Percentiles rank a stretch among this genome's conserved stretches.
phyloP scores from a whole-genome alignment of 2,329 filamentous ascomycete genomes.

The Trichoderma brevicompactum region DNA sequence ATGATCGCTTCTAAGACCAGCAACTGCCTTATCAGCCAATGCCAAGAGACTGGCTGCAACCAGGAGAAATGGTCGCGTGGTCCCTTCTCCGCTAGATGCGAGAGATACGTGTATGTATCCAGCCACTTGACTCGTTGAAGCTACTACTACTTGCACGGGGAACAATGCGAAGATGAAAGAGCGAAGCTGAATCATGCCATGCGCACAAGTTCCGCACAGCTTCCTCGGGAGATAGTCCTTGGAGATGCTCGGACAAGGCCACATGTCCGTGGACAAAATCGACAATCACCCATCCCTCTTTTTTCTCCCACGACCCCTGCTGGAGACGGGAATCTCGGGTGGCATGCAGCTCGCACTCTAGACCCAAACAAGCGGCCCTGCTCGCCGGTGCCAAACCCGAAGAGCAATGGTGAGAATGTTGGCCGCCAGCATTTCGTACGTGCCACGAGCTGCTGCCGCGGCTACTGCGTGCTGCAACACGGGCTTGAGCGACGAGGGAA shows the following conservation, averaged over 20 bases:
- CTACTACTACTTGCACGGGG: too few relatives aligned
- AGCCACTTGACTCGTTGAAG: conserved; percentile 11
- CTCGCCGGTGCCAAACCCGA: conserved; percentile 4
- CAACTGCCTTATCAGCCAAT: conserved; percentile 1
- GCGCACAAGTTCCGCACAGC: neutral
- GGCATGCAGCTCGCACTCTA: conserved; percentile 19
- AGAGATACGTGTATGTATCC: conserved; percentile 26
- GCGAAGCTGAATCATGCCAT: neutral
- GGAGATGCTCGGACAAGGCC: conserved; percentile 6
- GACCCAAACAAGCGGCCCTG: neutral
- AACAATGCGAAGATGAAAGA: conserved; percentile 3
- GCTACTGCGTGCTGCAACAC: conserved; percentile 8
- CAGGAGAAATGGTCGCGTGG: conserved; percentile 13
- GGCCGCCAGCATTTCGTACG: too few relatives aligned
- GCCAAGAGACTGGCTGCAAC: conserved; percentile 1
- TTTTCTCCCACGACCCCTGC: conserved; percentile 14
- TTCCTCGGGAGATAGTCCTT: neutral
- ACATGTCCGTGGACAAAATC: conserved; percentile 20
- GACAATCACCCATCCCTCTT: neutral
- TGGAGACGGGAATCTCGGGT: conserved; percentile 21
- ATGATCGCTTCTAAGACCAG: neutral
- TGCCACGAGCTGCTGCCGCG: neutral
- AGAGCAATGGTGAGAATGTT: neutral
- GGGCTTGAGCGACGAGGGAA: neutral
- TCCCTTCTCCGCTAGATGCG: conserved; percentile 6